Base-by-base conservation (phyloP, 2,329 filamentous ascomycete species). In the Blastomyces parvus region DNA sequence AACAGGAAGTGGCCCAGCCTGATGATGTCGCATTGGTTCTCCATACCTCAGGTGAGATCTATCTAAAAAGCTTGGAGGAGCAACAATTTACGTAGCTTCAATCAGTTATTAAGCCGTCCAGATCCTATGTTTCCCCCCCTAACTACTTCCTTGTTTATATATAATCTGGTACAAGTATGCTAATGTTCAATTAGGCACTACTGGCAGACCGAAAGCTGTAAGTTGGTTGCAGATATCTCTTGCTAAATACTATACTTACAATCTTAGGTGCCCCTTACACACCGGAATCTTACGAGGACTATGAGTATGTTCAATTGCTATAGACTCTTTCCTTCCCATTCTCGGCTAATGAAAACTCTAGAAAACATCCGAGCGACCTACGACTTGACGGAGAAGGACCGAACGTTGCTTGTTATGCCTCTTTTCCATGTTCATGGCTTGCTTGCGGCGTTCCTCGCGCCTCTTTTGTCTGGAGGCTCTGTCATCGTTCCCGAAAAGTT, bases 371-470 rank as follows among this genome's bases (percentile, higher is more conserved):
- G 88, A 71, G 80, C 82, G 64, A 95, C 90, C 7, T 95, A 95
- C 74, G 76, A 87, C 63, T 82, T 95, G 65, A 87, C 84, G 0
- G 74, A 84, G 6, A 73, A 82, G 61, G 90, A 95, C 74, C 85
- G 90, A 57, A 93, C 90, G 36, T 87, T 91, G 83, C 83, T 95
- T 19, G 90, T 95, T 65, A 95, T 95, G 90, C 90, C 90, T 22
- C 82, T 95, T 1, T 95, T 95, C 81, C 90, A 95, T 76, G 90
- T 95, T 59, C 90, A 94, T 72, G 91, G 91, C n/a, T 82, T 96
- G 2, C 82, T 95, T 17, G 91, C 90, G 65, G 90, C 85, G 25
- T 89, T 95, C 69, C 82, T 96, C 3, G 88, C 89, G 1, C 89
- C 90, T 0, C 81, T 96, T 13, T 81, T 83, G 68, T 88, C 88